Conservation (phyloP, 805 yeast genomes). For the Candida parachauliodes region DNA sequence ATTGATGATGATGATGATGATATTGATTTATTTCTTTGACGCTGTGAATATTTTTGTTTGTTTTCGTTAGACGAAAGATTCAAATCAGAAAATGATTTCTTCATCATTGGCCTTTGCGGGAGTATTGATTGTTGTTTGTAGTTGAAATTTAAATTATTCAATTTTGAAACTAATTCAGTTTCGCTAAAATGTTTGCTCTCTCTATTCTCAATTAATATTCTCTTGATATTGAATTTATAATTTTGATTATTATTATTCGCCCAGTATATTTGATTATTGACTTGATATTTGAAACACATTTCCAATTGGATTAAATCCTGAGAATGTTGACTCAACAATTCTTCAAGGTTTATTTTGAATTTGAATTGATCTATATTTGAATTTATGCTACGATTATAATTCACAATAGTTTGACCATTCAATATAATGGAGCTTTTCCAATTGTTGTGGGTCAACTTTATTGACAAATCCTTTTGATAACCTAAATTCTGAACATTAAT, state of each 20-base stretch:
- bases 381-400: constrained; percentile 10
- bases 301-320: constrained; percentile 23
- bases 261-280: constrained; percentile 28
- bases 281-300: constrained; percentile 32
- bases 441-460: constrained; percentile 49
- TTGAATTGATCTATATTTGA: constrained; percentile 44
- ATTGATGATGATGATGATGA: neutral
- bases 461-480: constrained; percentile 30
- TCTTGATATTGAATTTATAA: constrained; percentile 26
- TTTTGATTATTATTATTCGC: constrained; percentile 35
- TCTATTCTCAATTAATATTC: neutral
- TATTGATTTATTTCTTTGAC: constrained; percentile 6
- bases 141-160: constrained; percentile 9
- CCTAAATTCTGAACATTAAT: constrained; percentile 33
- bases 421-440: constrained; percentile 38
- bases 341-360: constrained; percentile 44
- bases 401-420: constrained; percentile 17
- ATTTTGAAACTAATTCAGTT: constrained; percentile 18
- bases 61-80: neutral
- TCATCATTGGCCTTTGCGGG: constrained; percentile 7
- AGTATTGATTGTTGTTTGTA: too few relatives aligned
- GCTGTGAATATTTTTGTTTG: constrained; percentile 9
- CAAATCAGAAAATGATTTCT: constrained; percentile 9
- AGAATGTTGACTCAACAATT: constrained; percentile 5
- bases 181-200: constrained; percentile 15